Conservation (phyloP, 345 rosid genomes). For the Eucalyptus dawsonii region DNA sequence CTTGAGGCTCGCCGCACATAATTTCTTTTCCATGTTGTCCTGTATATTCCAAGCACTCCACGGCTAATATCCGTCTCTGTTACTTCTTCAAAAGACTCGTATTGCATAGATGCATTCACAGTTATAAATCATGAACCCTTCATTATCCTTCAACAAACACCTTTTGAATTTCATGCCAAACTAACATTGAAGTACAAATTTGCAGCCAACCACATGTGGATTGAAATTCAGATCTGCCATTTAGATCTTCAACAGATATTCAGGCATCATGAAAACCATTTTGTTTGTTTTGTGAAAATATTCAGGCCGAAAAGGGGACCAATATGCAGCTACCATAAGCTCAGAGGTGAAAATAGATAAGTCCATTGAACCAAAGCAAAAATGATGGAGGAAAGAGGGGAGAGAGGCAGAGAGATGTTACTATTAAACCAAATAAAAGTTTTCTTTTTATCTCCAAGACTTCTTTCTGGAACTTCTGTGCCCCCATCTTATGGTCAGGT, state of each 20-base stretch:
- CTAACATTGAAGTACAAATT: background rate
- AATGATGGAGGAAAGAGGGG: background rate
- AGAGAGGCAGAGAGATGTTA: background rate
- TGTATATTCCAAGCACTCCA: background rate
- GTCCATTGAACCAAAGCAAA: background rate
- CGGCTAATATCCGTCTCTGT: background rate
- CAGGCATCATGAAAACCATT: background rate
- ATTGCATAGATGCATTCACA: background rate
- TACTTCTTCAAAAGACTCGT: background rate
- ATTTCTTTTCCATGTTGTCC: background rate
- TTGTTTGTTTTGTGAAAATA: background rate
- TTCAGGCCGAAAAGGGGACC: background rate
- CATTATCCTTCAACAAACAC: background rate
- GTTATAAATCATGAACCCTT: background rate
- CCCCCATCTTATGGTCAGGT: background rate
- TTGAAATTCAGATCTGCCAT: background rate
- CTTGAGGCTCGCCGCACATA: background rate
- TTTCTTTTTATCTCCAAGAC: background rate
- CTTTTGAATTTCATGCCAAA: background rate
- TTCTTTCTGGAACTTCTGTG: background rate
- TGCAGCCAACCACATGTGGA: background rate
- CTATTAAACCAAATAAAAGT: background rate
- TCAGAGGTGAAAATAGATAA: background rate
- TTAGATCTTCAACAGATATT: background rate
- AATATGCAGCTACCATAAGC: background rate